Evolutionary conservation across 2,329 filamentous ascomycete genomes (phyloP).

Genomic region (Calonectria naviculata): DNA sequence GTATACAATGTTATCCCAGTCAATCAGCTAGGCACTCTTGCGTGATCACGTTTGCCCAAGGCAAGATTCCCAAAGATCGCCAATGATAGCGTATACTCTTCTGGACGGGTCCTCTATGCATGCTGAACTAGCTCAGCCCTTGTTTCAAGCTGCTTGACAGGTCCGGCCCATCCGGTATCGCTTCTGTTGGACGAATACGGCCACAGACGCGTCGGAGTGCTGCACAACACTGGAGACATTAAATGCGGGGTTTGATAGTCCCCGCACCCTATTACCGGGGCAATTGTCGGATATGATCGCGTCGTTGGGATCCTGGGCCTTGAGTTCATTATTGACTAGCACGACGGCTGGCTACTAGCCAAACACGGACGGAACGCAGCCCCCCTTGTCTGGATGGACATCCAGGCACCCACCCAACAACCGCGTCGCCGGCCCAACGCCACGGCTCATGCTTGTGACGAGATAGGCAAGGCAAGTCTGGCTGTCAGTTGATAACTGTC

Average conservation of each 20-base stretch:
- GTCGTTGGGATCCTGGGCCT: conserved; percentile 3
- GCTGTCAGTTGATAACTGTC: conserved; percentile 4
- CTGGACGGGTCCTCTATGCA: not conserved
- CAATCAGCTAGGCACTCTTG: not conserved
- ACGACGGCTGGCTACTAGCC: not conserved
- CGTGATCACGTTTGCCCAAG: not conserved
- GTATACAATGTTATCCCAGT: not conserved
- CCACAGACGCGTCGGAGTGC: not conserved
- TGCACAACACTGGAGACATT: not conserved
- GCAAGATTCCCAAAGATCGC: not conserved
- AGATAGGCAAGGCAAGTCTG: conserved; percentile 11
- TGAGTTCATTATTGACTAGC: not conserved
- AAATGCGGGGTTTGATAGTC: conserved; percentile 12
- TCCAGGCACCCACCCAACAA: not conserved
- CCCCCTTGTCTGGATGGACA: not conserved
- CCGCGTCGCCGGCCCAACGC: conserved; percentile 2
- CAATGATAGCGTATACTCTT: not conserved
- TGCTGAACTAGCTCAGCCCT: not conserved
- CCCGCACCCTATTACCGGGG: conserved; percentile 14
- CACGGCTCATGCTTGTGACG: conserved; percentile 9
- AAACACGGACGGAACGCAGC: not conserved
- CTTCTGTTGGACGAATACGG: not conserved
- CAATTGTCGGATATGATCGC: conserved; percentile 12
- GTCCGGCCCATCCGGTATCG: not conserved
- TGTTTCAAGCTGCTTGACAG: not conserved